Evolutionary conservation across 345 rosid species (phyloP), one percentile per base, ranked within the genome.

Genomic region (Sisymbrium irio): DNA sequence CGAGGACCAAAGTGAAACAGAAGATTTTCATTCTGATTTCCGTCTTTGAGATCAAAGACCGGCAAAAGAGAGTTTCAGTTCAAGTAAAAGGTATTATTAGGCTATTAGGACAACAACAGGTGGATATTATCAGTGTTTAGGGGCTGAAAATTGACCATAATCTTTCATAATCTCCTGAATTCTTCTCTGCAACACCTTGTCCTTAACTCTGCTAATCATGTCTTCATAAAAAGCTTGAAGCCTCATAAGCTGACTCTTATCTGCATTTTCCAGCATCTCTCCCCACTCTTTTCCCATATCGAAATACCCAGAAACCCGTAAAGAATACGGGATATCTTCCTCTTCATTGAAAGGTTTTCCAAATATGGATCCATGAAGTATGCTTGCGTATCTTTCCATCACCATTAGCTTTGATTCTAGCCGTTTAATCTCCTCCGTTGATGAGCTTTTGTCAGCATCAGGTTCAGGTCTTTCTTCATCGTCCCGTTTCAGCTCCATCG

Each of bases 241-340:
- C 71, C 89, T 86, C 41, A 80, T 54, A n/a, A 93, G 92, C 84
- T 81, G 85, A 57, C 79, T 69, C 32, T 72, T 83, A 56, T 93
- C 98, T 0, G 91, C 88, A 56, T 82, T 76, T 69, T 93, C 98
- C 62, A 93, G 49, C 89, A 93, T 89, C 53, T 73, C 79, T 27
- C 89, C 96, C 98, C 98, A 93, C 68, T 89, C 91, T 64, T 77
- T 80, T 4, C 86, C 85, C 20, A 93, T 77, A 81, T 93, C 92
- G 22, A 85, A 86, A 44, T 62, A 63, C 57, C 85, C 91, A 0
- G 85, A 76, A 39, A 79, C 77, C 74, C 47, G 83, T 75, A 87
- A 75, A 0, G 89, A 82, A 14, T 69, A 30, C 0, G 97, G 96
- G 6, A 93, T 81, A 40, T 91, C 97, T 67, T 83, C 84, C 59